Evolutionary conservation across 768 basidiomycete genomes (phyloP), one percentile per base, ranked within the genome.

Genomic region (Boletus reticuloceps): DNA sequence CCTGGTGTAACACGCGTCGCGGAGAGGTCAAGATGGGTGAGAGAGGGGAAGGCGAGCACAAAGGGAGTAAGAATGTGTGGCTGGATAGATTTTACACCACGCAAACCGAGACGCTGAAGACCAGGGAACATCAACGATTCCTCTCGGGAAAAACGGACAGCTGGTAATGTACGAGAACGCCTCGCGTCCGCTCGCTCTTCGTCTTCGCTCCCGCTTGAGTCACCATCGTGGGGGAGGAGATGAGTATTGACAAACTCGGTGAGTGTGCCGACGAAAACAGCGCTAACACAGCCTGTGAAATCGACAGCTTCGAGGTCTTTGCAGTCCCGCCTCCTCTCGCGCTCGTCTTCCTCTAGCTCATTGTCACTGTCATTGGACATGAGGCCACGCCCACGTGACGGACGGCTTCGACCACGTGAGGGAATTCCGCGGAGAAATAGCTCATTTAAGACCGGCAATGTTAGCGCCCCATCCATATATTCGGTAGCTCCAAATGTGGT

Each of bases 401-500:
- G 83, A 20, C 86, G 84, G 0, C 88, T 85, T 13, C 88, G 78
- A 1, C 83, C 83, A 40, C 85, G 82, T 27, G 87, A 86, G 10
- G 83, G 80, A 8, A 77, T 74, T 27, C 96, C 95, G 29, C 96
- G 86, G 56, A 98, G 83, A 64, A 99, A 85, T 17, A 99, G 75
- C 66, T 98, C 96, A 51, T 86, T 89, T 12, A 99, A 75, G 17
- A 98, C 94, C 0, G 86, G 78, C 16, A 90, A 75, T 13, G 88
- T 91, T 40, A 99, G 77, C 1, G 96, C 88, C 5, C 91, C 88
- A 61, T 99, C 96, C 91, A 99, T 98, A 69, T 98, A 99, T 70
- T 99, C 96, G 3, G 96, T 98, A 6, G 93, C 94, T n/a, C 95
- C 95, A 59, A 99, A 93, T 10, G 85, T 80, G 17, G 78, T 78